Evolutionary conservation across 257 asterid species (phyloP), one percentile per base, ranked within the genome.

Genomic region (Solanum chiquidenum): DNA sequence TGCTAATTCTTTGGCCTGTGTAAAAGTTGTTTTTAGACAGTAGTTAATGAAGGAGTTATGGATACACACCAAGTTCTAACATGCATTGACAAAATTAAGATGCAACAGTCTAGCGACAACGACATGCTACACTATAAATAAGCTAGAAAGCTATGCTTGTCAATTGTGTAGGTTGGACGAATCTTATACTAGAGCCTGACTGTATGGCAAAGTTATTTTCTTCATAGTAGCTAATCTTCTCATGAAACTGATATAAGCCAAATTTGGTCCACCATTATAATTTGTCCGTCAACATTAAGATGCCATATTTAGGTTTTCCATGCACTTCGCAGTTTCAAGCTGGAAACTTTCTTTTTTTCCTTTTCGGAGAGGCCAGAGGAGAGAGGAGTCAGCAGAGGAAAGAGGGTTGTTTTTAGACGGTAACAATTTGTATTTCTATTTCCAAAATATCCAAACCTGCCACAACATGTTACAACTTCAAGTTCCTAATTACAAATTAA

Each of bases 1-100:
- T 76, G 96, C 95, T 80, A 88, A 89, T 82, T 95, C 99, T 92
- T 97, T 96, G 72, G 91, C 99, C 99, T 97, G 95, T 86, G 87
- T 9, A 86, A 8, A 35, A 82, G 71, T 49, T 49, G 69, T 29
- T 49, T 82, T 49, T 20, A 49, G 71, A 82, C 71, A 20, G 71
- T 82, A 20, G 71, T 82, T 49, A 11, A 49, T 18, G 40, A 5
- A 80, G 11, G 46, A 49, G 69, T 29, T 6, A 49, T 10, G 29
- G 62, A 82, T 82, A 18, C 42, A 52, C 69, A 31, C 31, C 68
- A 46, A 46, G 21, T 82, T 82, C 71, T 82, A 10, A 71, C 46
- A 49, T 82, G 71, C 14, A 82, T 82, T 82, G 46, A 82, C 44
- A 82, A 82, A 82, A 82, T 49, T 49, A 82, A 80, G 85, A 80